phyloP scores from a whole-genome alignment of 2,329 filamentous ascomycete species.

The Cladosporium cucumerinum region DNA sequence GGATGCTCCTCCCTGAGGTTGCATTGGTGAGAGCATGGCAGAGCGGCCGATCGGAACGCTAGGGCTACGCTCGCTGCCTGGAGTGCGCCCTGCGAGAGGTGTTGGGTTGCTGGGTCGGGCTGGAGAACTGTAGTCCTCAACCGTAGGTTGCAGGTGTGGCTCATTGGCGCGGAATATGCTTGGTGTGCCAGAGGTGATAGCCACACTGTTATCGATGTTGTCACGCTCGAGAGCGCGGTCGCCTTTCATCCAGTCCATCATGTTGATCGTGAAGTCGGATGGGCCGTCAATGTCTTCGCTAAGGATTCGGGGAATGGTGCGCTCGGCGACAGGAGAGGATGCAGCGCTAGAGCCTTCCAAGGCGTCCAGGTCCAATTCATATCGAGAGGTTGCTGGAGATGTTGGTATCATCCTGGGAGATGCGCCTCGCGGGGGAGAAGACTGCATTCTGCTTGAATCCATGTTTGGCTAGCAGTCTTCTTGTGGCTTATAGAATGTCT shows the following conservation, averaged over 20 bases:
- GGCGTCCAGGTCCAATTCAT: conserved; percentile 35
- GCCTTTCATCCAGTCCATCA: conserved; percentile 34
- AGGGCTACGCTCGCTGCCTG: conserved; percentile 7
- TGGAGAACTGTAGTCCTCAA: conserved; percentile 11
- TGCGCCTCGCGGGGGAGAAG: conserved; percentile 11
- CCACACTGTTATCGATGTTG: conserved; percentile 19
- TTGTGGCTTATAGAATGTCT: neutral
- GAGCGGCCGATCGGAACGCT: neutral
- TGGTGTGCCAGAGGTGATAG: conserved; percentile 9
- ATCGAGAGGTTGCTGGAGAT: conserved; percentile 20
- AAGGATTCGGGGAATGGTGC: conserved; percentile 19
- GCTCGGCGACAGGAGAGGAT: conserved; percentile 15
- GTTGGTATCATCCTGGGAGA: neutral
- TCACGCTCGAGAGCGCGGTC: conserved; percentile 19
- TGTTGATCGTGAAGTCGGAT: conserved; percentile 38
- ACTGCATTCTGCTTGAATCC: conserved; percentile 16
- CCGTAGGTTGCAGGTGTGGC: conserved; percentile 4
- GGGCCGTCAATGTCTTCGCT: conserved; percentile 39
- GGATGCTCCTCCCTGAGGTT: conserved; percentile 5
- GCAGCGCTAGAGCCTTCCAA: conserved; percentile 18
- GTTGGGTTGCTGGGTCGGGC: conserved; percentile 13
- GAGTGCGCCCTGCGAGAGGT: conserved; percentile 2
- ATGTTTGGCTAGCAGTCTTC: neutral
- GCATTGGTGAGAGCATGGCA: neutral
- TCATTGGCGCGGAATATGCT: neutral